Evolutionary conservation across 257 asterid species (phyloP), one percentile per base, ranked within the genome.

Genomic region (Craterostigma plantagineum): DNA sequence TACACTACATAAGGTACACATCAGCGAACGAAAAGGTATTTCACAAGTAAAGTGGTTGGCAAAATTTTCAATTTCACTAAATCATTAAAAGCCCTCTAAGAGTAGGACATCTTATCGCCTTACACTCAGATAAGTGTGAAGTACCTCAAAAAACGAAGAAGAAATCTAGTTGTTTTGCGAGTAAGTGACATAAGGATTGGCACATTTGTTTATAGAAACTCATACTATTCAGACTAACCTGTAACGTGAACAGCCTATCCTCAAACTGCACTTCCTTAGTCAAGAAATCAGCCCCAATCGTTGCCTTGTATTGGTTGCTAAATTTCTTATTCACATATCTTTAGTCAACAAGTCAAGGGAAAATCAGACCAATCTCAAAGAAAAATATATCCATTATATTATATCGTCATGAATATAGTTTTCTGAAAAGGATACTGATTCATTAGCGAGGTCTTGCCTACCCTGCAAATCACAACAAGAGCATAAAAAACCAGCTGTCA

Each of bases 231-330:
- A 49, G 41, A 16, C 46, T 65, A 50, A 90, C 98, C 93, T 90
- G 98, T 67, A 90, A 67, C 45, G 98, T 87, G 57, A 82, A 87
- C 15, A 87, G 91, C 50, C 95, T 65, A 35, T 87, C 98, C 59
- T 87, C 98, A 63, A 87, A 72, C 67, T 87, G 93, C 64, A 87
- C 91, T 73, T 87, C 98, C 71, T 87, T 87, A 1, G 98, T 82
- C 72, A 87, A 53, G 76, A 87, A 87, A 79, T 87, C 98, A 10
- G 98, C 98, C 55, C 98, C 98, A 68, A 87, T 87, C 0, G 98
- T 87, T 0, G 98, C 98, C 71, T 87, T 87, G 73, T 87, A 87
- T 59, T 90, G 98, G 63, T 83, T 90, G 73, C 95, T 90, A 56
- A 90, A 90, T 77, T 83, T 90, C 83, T 75, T 82, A 67, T 83